Evolutionary conservation across 176 grass and related monocot genomes (phyloP).

Genomic region (Chloris gayana): DNA sequence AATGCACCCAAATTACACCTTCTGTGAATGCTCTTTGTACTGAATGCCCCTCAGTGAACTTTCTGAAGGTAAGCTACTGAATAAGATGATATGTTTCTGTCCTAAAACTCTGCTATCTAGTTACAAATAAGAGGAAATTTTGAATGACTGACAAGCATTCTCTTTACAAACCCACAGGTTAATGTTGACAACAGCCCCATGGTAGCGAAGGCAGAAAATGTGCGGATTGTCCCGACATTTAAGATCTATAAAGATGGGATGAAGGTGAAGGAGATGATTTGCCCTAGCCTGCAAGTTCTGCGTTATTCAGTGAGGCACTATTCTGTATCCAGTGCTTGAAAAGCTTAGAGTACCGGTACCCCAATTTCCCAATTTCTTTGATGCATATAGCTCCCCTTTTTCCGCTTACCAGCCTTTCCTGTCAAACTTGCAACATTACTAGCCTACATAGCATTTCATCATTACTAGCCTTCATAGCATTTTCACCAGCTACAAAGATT

Average conservation of each 20-base stretch:
- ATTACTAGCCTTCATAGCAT: conserved; percentile 42
- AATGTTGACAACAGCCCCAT: conserved; percentile 64
- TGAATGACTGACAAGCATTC: conserved; percentile 17
- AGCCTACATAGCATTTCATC: conserved; percentile 39
- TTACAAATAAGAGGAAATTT: background rate
- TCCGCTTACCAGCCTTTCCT: conserved; percentile 9
- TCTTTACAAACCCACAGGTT: conserved; percentile 51
- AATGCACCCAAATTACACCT: conserved; percentile 66
- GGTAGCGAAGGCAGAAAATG: conserved; percentile 77
- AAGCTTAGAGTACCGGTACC: conserved; percentile 28
- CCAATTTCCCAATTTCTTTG: conserved; percentile 29
- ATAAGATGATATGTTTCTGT: background rate
- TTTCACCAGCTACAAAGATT: conserved; percentile 56
- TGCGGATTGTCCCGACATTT: conserved; percentile 82
- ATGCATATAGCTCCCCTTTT: conserved; percentile 39
- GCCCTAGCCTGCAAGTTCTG: conserved; percentile 81
- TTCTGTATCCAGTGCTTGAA: conserved; percentile 59
- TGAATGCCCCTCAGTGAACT: conserved; percentile 83
- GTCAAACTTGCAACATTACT: conserved; percentile 39
- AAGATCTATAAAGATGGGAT: conserved; percentile 94
- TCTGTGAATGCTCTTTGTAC: conserved; percentile 72
- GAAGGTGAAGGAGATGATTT: conserved; percentile 96
- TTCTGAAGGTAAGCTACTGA: conserved; percentile 68
- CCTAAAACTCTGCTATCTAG: conserved; percentile 12
- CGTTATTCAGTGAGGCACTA: conserved; percentile 90